Conservation (phyloP, 2,329 filamentous ascomycete genomes). For the Mycosphaerelloides madeirae region DNA sequence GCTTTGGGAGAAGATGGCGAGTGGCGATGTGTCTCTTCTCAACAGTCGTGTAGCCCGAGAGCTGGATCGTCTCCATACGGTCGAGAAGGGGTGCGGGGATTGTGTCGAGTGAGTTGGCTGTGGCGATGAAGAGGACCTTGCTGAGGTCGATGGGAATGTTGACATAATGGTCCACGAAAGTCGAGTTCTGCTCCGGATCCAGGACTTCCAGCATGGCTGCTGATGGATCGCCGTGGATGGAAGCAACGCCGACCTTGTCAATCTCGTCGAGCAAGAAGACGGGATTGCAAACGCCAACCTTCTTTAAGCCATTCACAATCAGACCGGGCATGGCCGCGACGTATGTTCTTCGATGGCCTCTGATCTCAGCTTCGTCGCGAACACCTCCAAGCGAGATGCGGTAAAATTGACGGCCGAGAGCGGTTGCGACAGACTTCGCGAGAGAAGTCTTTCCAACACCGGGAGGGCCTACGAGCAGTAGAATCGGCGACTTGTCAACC, state of each 20-base stretch:
- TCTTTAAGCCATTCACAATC: constrained; percentile 88
- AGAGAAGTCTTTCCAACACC: constrained; percentile 95
- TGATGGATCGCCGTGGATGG: constrained; percentile 90
- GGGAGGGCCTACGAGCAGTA: constrained; percentile 87
- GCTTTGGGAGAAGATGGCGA: constrained; percentile 92
- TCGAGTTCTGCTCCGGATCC: constrained; percentile 94
- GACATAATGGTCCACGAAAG: constrained; percentile 93
- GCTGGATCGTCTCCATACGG: constrained; percentile 91
- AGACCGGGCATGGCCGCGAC: constrained; percentile 98
- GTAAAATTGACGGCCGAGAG: constrained; percentile 91
- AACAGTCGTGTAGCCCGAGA: constrained; percentile 92
- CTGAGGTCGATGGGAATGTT: constrained; percentile 93
- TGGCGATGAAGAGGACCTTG: constrained; percentile 96
- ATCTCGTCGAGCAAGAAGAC: constrained; percentile 96
- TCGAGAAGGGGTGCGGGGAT: constrained; percentile 92
- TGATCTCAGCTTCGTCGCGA: constrained; percentile 92
- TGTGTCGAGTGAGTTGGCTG: constrained; percentile 88
- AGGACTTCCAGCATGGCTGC: constrained; percentile 97
- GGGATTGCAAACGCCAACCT: constrained; percentile 91
- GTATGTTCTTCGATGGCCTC: constrained; percentile 90
- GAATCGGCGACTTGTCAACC: constrained; percentile 91
- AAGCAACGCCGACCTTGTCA: constrained; percentile 88
- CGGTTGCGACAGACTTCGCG: constrained; percentile 86
- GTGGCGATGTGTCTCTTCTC: constrained; percentile 95
- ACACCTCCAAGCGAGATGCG: constrained; percentile 94